These are phyloP conservation scores for Raphanus hybrid DNA, from an alignment of 441 rosid genomes.

Conservation along the genomic window DNA sequence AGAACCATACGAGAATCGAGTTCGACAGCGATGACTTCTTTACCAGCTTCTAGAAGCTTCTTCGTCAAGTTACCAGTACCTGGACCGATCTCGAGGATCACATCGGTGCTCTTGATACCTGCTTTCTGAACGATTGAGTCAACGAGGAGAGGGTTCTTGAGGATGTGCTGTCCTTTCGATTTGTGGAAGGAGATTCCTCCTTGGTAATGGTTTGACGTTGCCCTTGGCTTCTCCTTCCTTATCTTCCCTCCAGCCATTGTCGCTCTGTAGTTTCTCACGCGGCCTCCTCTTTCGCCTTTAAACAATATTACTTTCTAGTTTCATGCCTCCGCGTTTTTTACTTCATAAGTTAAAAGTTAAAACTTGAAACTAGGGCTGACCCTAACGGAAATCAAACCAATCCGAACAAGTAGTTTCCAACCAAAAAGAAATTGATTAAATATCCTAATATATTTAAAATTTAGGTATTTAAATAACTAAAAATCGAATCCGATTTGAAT, in stretches of 20 bases:
- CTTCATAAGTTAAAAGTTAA: too few species aligned
- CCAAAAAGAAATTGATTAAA: too few species aligned
- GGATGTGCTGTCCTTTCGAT: conserved; percentile 91
- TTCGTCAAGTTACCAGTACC: conserved; percentile 94
- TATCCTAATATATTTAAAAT: too few species aligned
- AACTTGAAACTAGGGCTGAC: too few species aligned
- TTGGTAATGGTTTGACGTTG: conserved; percentile 69
- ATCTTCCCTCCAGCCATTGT: conserved; percentile 89
- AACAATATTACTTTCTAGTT: too few species aligned
- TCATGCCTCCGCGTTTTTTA: too few species aligned
- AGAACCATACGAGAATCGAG: conserved; percentile 94
- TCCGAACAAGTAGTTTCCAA: too few species aligned
- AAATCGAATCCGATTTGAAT: too few species aligned
- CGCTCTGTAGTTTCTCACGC: neutral
- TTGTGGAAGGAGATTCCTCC: conserved; percentile 90
- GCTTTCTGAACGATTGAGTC: conserved; percentile 86
- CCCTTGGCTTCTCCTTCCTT: conserved; percentile 73
- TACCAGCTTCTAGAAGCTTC: conserved; percentile 90
- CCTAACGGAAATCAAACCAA: too few species aligned
- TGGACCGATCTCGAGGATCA: conserved; percentile 89
- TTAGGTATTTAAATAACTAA: too few species aligned
- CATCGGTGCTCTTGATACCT: conserved; percentile 81
- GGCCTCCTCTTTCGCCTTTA: neutral
- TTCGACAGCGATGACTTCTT: conserved; percentile 81
- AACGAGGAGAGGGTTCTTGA: conserved; percentile 81